Base-by-base conservation (phyloP, 306 rosid species). In the Lithocarpus polystachyus region DNA sequence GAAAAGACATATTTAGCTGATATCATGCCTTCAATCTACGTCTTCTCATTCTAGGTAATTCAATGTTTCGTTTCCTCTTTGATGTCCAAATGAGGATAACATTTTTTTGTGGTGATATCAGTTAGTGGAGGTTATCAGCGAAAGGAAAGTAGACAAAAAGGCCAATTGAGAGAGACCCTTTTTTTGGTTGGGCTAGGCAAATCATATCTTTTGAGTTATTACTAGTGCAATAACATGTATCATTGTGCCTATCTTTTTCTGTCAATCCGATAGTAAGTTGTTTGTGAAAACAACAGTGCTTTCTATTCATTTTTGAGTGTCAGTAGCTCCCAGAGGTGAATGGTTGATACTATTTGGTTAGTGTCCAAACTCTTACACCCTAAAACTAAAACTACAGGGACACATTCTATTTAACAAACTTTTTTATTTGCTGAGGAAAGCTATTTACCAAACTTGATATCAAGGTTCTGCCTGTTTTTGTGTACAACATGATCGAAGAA, bases 201-300 rank as follows among this genome's bases (percentile, higher is more conserved):
- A 10, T 67, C 1, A 33, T 19, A 22, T 11, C 19, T 65, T 31
- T 67, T 22, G 24, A 33, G 71, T 64, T 64, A 24, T 20, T 17
- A 17, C 11, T 7, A 31, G 45, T 17, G 20, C 71, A 28, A 60
- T 61, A 23, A 26, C 1, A 61, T 5, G 37, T 24, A 61, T 61
- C 2, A 61, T 26, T 15, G 18, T 22, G 68, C 18, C 68, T 13
- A 61, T 61, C 35, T 60, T 60, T 14, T 2, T 29, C 24, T 31
- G 15, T n/a, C 11, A 19, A 71, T 53, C 56, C 24, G 52, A 31
- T 37, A 40, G 78, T 59, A 54, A 75, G 81, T 62, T 79, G 68
- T 60, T 72, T 43, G 48, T 79, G 56, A 68, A 76, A 71, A 40
- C 78, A 73, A 43, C 79, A 55, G 77, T n/a, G 29, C 9, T 28